phyloP scores from a whole-genome alignment of 2,329 filamentous ascomycete species.

The Pseudogymnoascus sp. region DNA sequence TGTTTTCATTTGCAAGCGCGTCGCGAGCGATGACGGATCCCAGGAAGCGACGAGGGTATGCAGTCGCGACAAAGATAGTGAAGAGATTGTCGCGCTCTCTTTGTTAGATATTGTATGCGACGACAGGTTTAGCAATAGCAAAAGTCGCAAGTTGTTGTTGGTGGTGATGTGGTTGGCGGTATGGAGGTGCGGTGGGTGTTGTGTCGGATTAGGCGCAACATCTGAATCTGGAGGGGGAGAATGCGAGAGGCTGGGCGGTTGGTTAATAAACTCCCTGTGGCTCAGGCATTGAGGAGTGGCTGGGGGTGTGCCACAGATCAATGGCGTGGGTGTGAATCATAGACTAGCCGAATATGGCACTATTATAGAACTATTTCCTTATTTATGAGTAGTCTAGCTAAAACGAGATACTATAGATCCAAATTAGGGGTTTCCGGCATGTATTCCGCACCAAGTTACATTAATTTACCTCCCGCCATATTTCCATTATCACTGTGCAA shows the following conservation, averaged over 20 bases:
- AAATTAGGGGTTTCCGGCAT: not conserved
- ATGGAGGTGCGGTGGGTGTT: not conserved
- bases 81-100: not conserved
- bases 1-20: constrained; percentile 10
- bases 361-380: not conserved
- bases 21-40: not conserved
- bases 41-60: not conserved
- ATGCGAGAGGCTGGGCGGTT: constrained; percentile 10
- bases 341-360: not conserved
- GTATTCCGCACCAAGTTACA: not conserved
- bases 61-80: not conserved
- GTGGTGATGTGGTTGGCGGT: constrained; percentile 3
- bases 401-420: not conserved
- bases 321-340: not conserved
- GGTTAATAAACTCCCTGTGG: constrained; percentile 15
- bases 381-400: not conserved
- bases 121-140: not conserved
- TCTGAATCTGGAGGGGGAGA: constrained; percentile 16
- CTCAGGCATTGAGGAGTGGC: not conserved
- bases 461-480: not conserved
- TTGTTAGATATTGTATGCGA: not conserved
- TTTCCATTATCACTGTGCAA: not conserved
- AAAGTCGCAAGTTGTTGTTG: constrained; percentile 6
- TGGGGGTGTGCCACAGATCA: not conserved
- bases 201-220: constrained; percentile 3